Percentiles rank a stretch among this genome's conserved stretches.
These are phyloP conservation scores for Suillus luteus DNA, from an alignment of 768 basidiomycete species.

Conservation along the genomic window DNA sequence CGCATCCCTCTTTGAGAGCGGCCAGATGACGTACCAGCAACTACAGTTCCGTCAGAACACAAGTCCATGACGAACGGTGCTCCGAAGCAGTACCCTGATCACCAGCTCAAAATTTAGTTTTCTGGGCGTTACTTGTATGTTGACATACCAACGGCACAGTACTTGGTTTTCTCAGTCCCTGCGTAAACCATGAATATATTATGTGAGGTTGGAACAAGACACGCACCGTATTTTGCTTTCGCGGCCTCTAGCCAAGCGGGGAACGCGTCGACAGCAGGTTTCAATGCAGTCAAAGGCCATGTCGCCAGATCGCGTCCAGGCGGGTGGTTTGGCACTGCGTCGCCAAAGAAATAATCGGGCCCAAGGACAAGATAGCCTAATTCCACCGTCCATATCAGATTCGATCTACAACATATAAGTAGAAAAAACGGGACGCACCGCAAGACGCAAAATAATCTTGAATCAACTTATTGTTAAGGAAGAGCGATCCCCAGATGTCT, in stretches of 20 bases:
- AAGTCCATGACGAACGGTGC: conserved; percentile 50
- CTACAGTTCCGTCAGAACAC: conserved; percentile 42
- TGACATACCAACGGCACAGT: conserved; percentile 44
- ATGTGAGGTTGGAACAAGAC: neutral
- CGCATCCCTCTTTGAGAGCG: neutral
- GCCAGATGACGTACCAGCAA: conserved; percentile 40
- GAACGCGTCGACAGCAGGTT: conserved; percentile 38
- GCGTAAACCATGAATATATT: conserved; percentile 8
- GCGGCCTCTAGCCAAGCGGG: conserved; percentile 55
- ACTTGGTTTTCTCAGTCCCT: conserved; percentile 35
- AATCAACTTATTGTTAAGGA: conserved; percentile 54
- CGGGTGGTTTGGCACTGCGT: conserved; percentile 40
- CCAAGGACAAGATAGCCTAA: conserved; percentile 60
- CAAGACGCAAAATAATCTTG: conserved; percentile 63
- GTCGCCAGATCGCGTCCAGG: conserved; percentile 31
- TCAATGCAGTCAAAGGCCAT: conserved; percentile 40
- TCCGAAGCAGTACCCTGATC: conserved; percentile 57
- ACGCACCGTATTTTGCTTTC: conserved; percentile 46
- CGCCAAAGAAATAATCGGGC: conserved; percentile 62
- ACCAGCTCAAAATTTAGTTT: neutral
- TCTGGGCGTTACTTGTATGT: neutral
- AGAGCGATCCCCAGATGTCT: conserved; percentile 58
- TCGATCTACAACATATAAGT: neutral
- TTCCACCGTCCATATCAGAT: neutral
- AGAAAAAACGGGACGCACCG: conserved; percentile 38